These are phyloP conservation scores for Talaromyces sp. DNA, from an alignment of 2,329 filamentous ascomycete species.

Conservation along the genomic window DNA sequence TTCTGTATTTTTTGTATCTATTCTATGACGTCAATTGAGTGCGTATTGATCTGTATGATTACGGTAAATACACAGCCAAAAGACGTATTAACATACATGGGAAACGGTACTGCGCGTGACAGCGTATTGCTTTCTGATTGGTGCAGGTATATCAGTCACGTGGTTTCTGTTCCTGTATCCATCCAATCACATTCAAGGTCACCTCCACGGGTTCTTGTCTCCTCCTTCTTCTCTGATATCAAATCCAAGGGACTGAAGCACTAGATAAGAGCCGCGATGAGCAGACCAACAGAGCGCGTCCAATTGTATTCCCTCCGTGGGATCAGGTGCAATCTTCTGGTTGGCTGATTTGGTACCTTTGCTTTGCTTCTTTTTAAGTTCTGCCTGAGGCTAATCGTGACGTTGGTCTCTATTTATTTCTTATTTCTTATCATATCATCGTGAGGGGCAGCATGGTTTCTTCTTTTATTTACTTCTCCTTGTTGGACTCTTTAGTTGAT, in stretches of 20 bases:
- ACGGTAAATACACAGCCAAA: background rate
- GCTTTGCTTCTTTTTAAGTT: background rate
- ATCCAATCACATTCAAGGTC: background rate
- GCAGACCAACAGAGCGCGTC: background rate
- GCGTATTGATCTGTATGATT: background rate
- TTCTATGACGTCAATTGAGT: background rate
- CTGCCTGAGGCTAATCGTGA: background rate
- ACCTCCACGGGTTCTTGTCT: background rate
- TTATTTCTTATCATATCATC: too few species aligned
- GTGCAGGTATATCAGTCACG: background rate
- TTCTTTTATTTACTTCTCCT: background rate
- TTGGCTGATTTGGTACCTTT: conserved; percentile 4
- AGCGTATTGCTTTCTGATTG: background rate
- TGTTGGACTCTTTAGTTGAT: background rate
- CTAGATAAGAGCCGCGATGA: background rate
- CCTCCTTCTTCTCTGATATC: background rate
- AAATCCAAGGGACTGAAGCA: background rate
- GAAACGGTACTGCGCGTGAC: background rate
- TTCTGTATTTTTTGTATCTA: background rate
- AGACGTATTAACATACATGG: background rate
- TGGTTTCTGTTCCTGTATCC: background rate
- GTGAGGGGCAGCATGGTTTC: background rate
- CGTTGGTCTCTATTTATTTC: background rate
- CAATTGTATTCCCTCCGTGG: background rate
- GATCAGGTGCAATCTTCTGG: background rate